These are phyloP conservation scores for Exophiala sideris DNA, from an alignment of 2,329 filamentous ascomycete genomes.

Conservation along the genomic window DNA sequence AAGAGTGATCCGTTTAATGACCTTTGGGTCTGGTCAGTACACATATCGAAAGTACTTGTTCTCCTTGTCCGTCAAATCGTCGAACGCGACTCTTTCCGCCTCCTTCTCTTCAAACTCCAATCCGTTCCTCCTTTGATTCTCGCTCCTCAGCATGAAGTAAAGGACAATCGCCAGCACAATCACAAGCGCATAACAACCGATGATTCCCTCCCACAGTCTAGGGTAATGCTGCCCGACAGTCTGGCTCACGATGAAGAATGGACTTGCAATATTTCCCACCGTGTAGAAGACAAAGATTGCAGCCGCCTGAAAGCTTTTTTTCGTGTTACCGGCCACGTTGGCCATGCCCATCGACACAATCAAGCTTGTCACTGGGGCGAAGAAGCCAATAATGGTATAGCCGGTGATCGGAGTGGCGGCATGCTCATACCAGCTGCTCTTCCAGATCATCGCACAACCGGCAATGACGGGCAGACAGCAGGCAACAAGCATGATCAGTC, in stretches of 20 bases:
- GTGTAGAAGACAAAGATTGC: conserved; percentile 74
- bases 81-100: conserved; percentile 62
- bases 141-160: conserved; percentile 57
- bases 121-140: conserved; percentile 54
- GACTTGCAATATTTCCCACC: conserved; percentile 72
- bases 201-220: conserved; percentile 66
- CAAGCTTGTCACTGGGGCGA: conserved; percentile 66
- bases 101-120: conserved; percentile 58
- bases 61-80: conserved; percentile 66
- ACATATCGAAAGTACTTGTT: conserved; percentile 66
- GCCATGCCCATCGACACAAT: conserved; percentile 58
- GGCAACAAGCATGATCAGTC: conserved; percentile 61
- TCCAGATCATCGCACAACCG: conserved; percentile 73
- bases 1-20: not conserved
- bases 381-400: conserved; percentile 70
- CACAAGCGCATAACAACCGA: conserved; percentile 64
- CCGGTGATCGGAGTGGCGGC: conserved; percentile 66
- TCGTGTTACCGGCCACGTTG: conserved; percentile 72
- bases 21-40: conserved; percentile 32
- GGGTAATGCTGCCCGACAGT: conserved; percentile 67
- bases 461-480: conserved; percentile 72
- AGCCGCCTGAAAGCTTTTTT: conserved; percentile 73
- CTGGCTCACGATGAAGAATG: conserved; percentile 66
- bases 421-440: conserved; percentile 59
- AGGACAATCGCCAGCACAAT: conserved; percentile 56